A percentile compares a stretch with the other conserved stretches of the same genome.
Evolutionary conservation across 2,329 filamentous ascomycete genomes (phyloP).

Genomic region (Exophiala oligosperma): DNA sequence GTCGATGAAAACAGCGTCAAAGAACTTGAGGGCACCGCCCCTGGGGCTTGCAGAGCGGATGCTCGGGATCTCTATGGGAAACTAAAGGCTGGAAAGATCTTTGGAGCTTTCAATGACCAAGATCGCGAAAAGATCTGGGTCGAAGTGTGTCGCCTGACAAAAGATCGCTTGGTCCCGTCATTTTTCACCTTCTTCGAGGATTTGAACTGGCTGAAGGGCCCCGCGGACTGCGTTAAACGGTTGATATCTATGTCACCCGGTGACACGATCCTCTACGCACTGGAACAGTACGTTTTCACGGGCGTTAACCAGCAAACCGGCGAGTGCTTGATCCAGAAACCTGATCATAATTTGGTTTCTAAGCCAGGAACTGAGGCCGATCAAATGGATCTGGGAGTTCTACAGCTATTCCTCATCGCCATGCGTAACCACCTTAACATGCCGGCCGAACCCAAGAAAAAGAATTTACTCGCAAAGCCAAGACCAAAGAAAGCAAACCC

Average conservation of each 20-base stretch:
- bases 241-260: conserved; percentile 9
- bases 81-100: too few relatives aligned
- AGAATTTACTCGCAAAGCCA: conserved; percentile 4
- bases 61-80: too few relatives aligned
- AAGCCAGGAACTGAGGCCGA: conserved; percentile 1
- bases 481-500: not conserved
- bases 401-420: conserved; percentile 4
- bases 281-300: not conserved
- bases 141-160: too few relatives aligned
- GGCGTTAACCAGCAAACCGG: too few relatives aligned
- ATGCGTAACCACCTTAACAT: conserved; percentile 6
- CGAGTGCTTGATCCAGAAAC: too few relatives aligned
- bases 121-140: too few relatives aligned
- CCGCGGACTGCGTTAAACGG: conserved; percentile 31
- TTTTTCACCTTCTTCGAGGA: conserved; percentile 42
- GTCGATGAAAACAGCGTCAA: too few relatives aligned
- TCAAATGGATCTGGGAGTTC: conserved; percentile 1
- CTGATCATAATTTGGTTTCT: conserved; percentile 2
- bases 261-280: not conserved
- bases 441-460: conserved; percentile 3
- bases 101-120: too few relatives aligned
- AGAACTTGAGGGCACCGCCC: too few relatives aligned
- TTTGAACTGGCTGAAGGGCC: conserved; percentile 36
- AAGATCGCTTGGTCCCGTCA: too few relatives aligned
- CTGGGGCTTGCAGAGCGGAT: too few relatives aligned